phyloP scores from a whole-genome alignment of 352 stramenopile genomes.

The Pythium scleroteichum region DNA sequence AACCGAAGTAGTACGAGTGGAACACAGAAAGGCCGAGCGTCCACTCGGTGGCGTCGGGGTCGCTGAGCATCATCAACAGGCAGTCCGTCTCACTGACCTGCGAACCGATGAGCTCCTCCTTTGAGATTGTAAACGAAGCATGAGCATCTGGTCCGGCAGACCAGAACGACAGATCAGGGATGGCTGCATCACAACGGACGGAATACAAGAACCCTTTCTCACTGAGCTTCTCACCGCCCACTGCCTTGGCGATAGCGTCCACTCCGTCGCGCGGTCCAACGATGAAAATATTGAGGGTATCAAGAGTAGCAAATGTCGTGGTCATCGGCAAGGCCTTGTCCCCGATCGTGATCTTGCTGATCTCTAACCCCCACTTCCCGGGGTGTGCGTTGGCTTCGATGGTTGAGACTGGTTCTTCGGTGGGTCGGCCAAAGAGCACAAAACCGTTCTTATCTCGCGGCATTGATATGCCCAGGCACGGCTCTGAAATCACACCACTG shows the following conservation, averaged over 20 bases:
- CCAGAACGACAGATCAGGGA: constrained; percentile 3
- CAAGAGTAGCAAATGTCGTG: neutral
- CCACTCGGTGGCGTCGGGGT: constrained; percentile 1
- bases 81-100: neutral
- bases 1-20: constrained; percentile 9
- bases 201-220: neutral
- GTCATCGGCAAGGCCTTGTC: neutral
- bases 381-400: neutral
- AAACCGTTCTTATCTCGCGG: constrained; percentile 10
- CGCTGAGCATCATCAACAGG: neutral
- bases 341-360: constrained; percentile 2
- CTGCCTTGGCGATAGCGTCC: neutral
- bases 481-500: neutral
- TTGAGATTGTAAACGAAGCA: constrained; percentile 1
- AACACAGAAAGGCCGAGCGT: constrained; percentile 3
- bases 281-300: neutral
- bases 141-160: neutral
- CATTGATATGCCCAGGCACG: constrained; percentile 3
- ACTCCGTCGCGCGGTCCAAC: neutral
- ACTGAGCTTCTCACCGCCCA: neutral
- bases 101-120: neutral
- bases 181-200: neutral
- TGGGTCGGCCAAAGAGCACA: neutral
- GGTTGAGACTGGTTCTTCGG: neutral
- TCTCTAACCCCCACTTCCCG: neutral